These are phyloP conservation scores for Aspergillus aculeatinus DNA, from an alignment of 2,329 filamentous ascomycete species.

Conservation along the genomic window DNA sequence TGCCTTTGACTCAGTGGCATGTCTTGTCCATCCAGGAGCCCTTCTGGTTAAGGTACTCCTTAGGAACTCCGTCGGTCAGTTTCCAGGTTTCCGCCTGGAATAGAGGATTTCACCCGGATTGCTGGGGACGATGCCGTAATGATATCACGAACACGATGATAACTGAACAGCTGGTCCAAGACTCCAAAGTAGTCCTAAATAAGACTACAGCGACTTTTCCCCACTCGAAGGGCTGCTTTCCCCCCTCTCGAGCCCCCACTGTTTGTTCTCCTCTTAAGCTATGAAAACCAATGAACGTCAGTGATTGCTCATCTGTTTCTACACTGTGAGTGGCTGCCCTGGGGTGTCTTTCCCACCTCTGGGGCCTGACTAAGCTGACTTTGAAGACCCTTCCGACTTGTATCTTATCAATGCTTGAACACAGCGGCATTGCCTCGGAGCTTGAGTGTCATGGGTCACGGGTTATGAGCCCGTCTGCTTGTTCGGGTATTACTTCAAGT, in stretches of 20 bases:
- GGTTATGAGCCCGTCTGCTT: background rate
- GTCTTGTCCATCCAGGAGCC: background rate
- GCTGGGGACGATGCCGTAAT: background rate
- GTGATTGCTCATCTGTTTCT: slow-evolving; percentile 14
- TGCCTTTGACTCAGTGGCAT: background rate
- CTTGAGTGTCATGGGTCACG: too few species aligned
- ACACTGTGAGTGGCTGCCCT: slow-evolving; percentile 11
- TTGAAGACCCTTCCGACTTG: background rate
- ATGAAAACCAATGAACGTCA: background rate
- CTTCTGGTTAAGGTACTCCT: background rate
- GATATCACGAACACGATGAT: background rate
- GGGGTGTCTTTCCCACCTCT: background rate
- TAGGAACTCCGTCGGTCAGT: background rate
- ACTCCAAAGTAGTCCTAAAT: background rate
- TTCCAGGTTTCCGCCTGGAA: background rate
- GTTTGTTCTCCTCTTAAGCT: background rate
- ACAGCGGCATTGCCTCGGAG: too few species aligned
- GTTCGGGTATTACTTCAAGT: background rate
- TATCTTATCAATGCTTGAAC: background rate
- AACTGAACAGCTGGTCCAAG: background rate
- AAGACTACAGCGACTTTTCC: background rate
- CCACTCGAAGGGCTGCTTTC: background rate
- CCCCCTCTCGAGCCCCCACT: background rate
- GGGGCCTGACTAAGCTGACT: background rate
- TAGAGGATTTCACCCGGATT: too few species aligned